Percentiles rank a stretch among this genome's conserved stretches.
phyloP scores from a whole-genome alignment of 345 rosid species.

The Balakata baccata region DNA sequence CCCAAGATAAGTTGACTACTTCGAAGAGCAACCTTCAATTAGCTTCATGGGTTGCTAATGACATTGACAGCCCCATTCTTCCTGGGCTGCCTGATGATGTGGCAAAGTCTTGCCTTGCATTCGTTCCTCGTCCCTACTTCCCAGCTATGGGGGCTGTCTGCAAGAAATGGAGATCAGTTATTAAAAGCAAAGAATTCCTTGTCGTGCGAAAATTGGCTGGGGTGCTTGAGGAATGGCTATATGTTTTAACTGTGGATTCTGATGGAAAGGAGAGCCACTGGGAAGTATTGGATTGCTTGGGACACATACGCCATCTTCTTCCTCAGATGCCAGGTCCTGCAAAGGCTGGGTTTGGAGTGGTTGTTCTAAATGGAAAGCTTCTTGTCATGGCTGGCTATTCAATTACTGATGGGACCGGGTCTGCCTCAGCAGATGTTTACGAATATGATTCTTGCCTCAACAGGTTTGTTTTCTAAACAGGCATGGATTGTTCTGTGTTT shows the following conservation, averaged over 20 bases:
- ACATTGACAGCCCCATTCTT: conserved; percentile 42
- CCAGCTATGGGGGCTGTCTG: conserved; percentile 76
- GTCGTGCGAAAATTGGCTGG: conserved; percentile 62
- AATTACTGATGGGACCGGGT: conserved; percentile 40
- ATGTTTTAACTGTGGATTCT: conserved; percentile 55
- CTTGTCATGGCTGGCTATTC: conserved; percentile 73
- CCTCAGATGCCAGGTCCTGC: conserved; percentile 76
- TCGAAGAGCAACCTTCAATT: conserved; percentile 37
- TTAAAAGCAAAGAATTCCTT: conserved; percentile 78
- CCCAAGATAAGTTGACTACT: conserved; percentile 21
- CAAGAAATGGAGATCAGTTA: conserved; percentile 79
- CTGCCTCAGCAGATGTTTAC: conserved; percentile 64
- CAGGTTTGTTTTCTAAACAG: conserved; percentile 47
- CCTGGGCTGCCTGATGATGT: conserved; percentile 94
- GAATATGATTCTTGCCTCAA: conserved; percentile 80
- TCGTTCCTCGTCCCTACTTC: conserved; percentile 66
- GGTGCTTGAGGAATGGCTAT: conserved; percentile 81
- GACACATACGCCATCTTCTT: conserved; percentile 51
- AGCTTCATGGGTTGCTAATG: conserved; percentile 35
- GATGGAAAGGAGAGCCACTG: conserved; percentile 71
- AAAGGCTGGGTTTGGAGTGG: conserved; percentile 70
- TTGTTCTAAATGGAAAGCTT: conserved; percentile 68
- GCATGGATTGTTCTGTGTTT: background rate
- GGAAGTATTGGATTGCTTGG: conserved; percentile 72
- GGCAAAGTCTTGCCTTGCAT: conserved; percentile 74